Evolutionary conservation across 441 rosid species (phyloP).

Genomic region (Sinapis alba): DNA sequence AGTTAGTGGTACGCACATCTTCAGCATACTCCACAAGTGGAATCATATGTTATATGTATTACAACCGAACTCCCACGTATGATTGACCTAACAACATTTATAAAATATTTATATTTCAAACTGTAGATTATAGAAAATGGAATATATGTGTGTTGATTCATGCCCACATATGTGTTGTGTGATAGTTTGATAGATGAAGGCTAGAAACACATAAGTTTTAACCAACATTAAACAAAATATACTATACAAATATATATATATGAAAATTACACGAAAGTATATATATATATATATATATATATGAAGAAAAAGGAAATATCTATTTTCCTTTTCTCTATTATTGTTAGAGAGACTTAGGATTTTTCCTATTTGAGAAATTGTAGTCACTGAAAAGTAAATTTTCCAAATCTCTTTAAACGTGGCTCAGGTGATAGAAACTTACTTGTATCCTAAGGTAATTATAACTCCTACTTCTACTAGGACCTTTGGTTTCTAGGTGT

Average conservation of each 20-base stretch:
- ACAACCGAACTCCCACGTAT: constrained; percentile 35
- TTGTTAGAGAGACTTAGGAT: not conserved
- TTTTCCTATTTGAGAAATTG: not conserved
- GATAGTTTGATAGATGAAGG: not conserved
- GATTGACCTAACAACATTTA: constrained; percentile 27
- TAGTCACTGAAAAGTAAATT: not conserved
- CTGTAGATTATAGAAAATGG: constrained; percentile 15
- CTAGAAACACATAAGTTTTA: not conserved
- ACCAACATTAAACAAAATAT: not conserved
- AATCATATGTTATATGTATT: constrained; percentile 19
- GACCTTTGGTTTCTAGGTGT: constrained; percentile 3
- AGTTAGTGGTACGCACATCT: not conserved
- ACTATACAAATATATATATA: not conserved
- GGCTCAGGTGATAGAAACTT: constrained; percentile 6
- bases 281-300: not conserved
- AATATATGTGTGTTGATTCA: not conserved
- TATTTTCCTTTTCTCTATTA: not conserved
- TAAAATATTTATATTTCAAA: not conserved
- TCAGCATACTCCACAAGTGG: not conserved
- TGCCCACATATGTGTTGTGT: not conserved
- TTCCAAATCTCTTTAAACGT: not conserved
- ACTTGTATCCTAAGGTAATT: constrained; percentile 17
- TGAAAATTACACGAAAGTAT: too few relatives aligned
- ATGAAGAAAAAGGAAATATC: not conserved
- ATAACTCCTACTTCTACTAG: not conserved